Conservation (phyloP, 139 green algal species). For the Desmodesmus armatus region DNA sequence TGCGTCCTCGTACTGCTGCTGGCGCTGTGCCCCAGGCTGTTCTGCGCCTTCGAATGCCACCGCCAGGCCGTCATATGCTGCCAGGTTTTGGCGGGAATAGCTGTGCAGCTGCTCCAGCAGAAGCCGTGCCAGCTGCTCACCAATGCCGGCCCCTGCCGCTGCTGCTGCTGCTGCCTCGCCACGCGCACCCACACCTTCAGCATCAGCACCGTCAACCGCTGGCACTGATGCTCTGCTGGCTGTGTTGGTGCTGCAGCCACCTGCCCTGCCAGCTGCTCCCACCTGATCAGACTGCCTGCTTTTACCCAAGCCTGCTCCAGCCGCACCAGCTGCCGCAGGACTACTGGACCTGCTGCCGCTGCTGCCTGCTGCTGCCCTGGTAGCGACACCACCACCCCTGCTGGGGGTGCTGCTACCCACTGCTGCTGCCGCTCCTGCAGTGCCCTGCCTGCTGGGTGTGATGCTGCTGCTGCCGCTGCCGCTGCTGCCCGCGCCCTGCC, state of each 20-base stretch:
- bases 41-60: not conserved
- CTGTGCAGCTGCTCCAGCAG: constrained; percentile 40
- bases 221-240: not conserved
- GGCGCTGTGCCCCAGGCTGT: not conserved
- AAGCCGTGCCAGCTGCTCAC: constrained; percentile 30
- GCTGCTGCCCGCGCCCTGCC: not conserved
- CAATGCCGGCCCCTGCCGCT: not conserved
- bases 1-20: not conserved
- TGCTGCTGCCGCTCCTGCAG: too few species aligned
- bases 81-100: constrained; percentile 5
- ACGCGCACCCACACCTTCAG: not conserved
- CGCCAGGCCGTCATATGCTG: constrained; percentile 15
- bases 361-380: too few species aligned
- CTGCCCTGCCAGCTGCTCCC: not conserved
- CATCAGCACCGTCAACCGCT: not conserved
- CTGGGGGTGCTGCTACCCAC: too few species aligned
- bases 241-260: not conserved
- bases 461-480: constrained; percentile 12
- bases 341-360: not conserved
- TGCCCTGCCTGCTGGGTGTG: not conserved
- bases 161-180: constrained; percentile 8
- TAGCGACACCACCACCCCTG: too few species aligned
- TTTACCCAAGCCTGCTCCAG: not conserved
- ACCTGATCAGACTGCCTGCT: too few species aligned
- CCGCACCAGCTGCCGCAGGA: not conserved